Evolutionary conservation across 176 grass and related monocot species (phyloP), one percentile per base, ranked within the genome.

Genomic region (Thinopyrum elongatum): DNA sequence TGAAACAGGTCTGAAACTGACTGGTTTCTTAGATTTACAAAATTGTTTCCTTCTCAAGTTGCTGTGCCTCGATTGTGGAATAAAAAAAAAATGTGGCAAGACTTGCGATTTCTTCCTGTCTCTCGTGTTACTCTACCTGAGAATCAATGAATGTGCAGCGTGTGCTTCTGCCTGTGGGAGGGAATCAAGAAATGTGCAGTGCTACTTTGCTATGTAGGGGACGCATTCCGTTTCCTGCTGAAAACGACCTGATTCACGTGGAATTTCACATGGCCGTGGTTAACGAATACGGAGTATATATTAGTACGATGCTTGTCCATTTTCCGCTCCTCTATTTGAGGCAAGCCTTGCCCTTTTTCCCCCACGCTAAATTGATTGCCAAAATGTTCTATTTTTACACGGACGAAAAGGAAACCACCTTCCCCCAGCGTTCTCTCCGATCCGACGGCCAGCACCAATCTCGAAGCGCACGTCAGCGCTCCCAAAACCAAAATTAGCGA

Each of bases 361-460:
- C n/a, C 11, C 51, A 14, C 30, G 23, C 25, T 41, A 63, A 27
- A 64, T 28, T 39, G 8, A 6, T 80, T 27, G 6, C 4, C 2
- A 11, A 63, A 26, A 23, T 3, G n/a, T 46, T 46, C 1, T 15
- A 13, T 33, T 76, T 76, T 76, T 57, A 26, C 57, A 39, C 41
- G 41, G 41, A 68, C 30, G 57, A 81, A n/a, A 35, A 55, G 21
- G 16, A 6, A 65, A 86, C 84, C 63, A 5, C 30, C 12, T 10
- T 14, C 16, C 47, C 63, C 63, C 64, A 28, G 35, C 72, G 34
- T 8, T 19, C 59, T 38, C 25, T 5, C 15, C 14, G 11, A 80
- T 84, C 76, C 26, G 10, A 76, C 77, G 75, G 65, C 23, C 49
- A 53, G 49, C 49, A 53, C 49, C 73, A 53, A 82, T 90, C 84